phyloP scores from a whole-genome alignment of 83 land plant species.

The Picea abies region DNA sequence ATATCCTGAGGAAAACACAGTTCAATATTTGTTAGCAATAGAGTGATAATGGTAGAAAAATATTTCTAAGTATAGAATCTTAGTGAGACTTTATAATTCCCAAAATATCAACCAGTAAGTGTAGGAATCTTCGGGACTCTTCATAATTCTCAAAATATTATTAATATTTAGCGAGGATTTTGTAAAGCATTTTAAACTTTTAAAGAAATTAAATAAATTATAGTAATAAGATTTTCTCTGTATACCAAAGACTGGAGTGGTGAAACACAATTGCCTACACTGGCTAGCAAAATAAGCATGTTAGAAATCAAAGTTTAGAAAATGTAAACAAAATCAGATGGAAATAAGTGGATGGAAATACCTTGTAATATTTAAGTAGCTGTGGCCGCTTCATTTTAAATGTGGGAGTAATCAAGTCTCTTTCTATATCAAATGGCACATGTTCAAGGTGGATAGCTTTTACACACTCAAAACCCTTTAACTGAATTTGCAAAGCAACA shows the following conservation, averaged over 20 bases:
- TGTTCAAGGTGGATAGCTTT: slow-evolving; percentile 84
- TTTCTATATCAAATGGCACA: slow-evolving; percentile 77
- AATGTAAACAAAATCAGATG: not conserved
- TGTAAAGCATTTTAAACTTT: not conserved
- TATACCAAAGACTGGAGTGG: too few relatives aligned
- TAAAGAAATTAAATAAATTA: not conserved
- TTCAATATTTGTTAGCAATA: slow-evolving; percentile 8
- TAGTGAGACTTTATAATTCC: not conserved
- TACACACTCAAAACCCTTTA: slow-evolving; percentile 80
- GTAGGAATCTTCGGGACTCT: not conserved
- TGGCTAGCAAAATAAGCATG: not conserved
- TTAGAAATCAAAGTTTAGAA: not conserved
- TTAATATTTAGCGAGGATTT: not conserved
- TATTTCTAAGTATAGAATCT: too few relatives aligned
- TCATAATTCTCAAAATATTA: not conserved
- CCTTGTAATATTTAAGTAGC: slow-evolving; percentile 79
- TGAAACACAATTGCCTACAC: too few relatives aligned
- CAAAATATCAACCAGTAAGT: not conserved
- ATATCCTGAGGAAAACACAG: slow-evolving; percentile 14
- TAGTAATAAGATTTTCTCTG: too few relatives aligned
- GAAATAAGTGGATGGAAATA: slow-evolving; percentile 9
- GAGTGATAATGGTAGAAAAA: not conserved
- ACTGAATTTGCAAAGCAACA: slow-evolving; percentile 39
- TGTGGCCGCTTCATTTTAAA: slow-evolving; percentile 94
- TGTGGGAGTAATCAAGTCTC: slow-evolving; percentile 87